These are phyloP conservation scores for Colletotrichum destructivum DNA, from an alignment of 2,329 filamentous ascomycete species.

Conservation along the genomic window DNA sequence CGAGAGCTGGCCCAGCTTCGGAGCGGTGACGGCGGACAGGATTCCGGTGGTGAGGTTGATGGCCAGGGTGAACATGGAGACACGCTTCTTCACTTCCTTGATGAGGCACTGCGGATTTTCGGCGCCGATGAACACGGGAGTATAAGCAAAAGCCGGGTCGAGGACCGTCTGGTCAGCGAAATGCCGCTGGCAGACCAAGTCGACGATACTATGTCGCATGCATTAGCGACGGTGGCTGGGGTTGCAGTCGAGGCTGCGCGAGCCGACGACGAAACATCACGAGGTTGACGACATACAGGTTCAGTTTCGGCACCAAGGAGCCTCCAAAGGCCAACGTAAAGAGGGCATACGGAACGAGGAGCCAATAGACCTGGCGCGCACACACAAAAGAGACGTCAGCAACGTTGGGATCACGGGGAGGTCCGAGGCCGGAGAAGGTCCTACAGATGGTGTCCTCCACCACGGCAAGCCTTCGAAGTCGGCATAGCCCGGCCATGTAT, in stretches of 20 bases:
- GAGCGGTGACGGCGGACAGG: conserved; percentile 85
- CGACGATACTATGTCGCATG: conserved; percentile 71
- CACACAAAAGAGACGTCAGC: conserved; percentile 28
- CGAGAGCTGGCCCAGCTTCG: conserved; percentile 86
- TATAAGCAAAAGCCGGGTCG: conserved; percentile 72
- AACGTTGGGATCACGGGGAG: conserved; percentile 4
- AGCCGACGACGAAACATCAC: background rate
- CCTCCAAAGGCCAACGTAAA: conserved; percentile 91
- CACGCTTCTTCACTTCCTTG: conserved; percentile 82
- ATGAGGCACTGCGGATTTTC: conserved; percentile 86
- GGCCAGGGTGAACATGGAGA: conserved; percentile 84
- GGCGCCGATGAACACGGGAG: conserved; percentile 76
- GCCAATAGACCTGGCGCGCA: conserved; percentile 80
- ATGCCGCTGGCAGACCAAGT: conserved; percentile 87
- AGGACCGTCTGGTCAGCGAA: conserved; percentile 75
- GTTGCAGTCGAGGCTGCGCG: too few species aligned
- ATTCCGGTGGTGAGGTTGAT: conserved; percentile 82
- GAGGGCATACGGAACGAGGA: conserved; percentile 84
- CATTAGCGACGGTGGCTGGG: conserved; percentile 25
- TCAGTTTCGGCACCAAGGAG: conserved; percentile 87
- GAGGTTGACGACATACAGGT: conserved; percentile 69
- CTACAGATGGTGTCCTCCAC: conserved; percentile 75
- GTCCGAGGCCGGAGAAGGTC: conserved; percentile 43
- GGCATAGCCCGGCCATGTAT: conserved; percentile 64
- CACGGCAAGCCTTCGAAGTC: conserved; percentile 75